phyloP scores from a whole-genome alignment of 768 basidiomycete genomes.

The Kwoniella dejecticola region DNA sequence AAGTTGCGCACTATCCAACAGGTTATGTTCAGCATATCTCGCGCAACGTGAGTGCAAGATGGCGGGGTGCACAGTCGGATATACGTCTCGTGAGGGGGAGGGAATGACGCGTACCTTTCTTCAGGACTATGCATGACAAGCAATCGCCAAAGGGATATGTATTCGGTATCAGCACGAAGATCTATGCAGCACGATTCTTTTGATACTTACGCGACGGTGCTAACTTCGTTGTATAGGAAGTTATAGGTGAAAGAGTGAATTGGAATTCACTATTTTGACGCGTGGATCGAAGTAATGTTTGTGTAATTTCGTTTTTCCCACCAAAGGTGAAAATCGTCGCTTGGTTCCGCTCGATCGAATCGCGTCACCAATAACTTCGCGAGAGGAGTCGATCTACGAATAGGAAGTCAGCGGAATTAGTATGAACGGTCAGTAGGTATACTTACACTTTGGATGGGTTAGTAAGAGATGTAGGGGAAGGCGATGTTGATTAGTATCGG shows the following conservation, averaged over 20 bases:
- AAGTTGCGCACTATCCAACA: conserved; percentile 10
- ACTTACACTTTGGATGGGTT: too few species aligned
- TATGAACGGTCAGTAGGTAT: too few species aligned
- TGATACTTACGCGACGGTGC: background rate
- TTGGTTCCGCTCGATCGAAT: conserved; percentile 4
- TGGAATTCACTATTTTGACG: conserved; percentile 3
- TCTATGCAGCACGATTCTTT: background rate
- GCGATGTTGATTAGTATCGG: too few species aligned
- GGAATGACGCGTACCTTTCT: conserved; percentile 22
- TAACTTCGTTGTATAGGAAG: background rate
- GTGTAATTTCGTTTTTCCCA: too few species aligned
- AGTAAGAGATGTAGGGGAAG: too few species aligned
- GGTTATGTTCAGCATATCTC: background rate
- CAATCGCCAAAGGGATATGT: background rate
- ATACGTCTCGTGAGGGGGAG: background rate
- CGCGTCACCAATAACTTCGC: background rate
- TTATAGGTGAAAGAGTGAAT: background rate
- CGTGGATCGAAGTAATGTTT: conserved; percentile 12
- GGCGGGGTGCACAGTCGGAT: background rate
- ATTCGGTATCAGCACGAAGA: background rate
- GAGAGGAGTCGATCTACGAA: too few species aligned
- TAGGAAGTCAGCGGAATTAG: background rate
- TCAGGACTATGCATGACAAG: background rate
- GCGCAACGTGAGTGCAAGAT: background rate
- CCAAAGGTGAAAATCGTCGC: background rate